A percentile compares a stretch with the other conserved stretches of the same genome.
These are phyloP conservation scores for Vinca minor DNA, from an alignment of 257 asterid genomes.

Conservation along the genomic window DNA sequence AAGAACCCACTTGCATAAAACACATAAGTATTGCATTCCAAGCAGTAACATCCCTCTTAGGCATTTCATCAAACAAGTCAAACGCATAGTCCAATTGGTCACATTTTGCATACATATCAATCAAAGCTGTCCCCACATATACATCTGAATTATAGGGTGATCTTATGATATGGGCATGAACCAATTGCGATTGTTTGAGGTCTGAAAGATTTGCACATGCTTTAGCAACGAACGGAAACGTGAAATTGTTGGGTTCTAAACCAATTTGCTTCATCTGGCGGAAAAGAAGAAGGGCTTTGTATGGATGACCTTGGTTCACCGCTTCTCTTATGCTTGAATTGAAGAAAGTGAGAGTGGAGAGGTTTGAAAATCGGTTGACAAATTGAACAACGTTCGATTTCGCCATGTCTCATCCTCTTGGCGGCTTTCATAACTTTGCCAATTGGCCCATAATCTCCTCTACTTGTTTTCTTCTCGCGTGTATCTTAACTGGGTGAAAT, in stretches of 20 bases:
- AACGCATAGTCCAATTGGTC: slow-evolving; percentile 28
- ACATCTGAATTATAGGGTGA: slow-evolving; percentile 33
- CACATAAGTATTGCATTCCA: slow-evolving; percentile 58
- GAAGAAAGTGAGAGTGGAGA: not conserved
- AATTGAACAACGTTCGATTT: slow-evolving; percentile 9
- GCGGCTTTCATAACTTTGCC: not conserved
- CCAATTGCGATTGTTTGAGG: slow-evolving; percentile 24
- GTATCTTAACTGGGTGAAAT: too few relatives aligned
- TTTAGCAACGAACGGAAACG: slow-evolving; percentile 55
- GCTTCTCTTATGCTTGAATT: slow-evolving; percentile 14
- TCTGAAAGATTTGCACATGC: slow-evolving; percentile 49
- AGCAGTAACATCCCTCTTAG: slow-evolving; percentile 48
- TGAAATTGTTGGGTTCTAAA: slow-evolving; percentile 41
- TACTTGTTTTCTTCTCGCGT: too few relatives aligned
- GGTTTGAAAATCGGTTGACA: slow-evolving; percentile 8
- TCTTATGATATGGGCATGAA: slow-evolving; percentile 40
- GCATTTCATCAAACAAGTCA: slow-evolving; percentile 56
- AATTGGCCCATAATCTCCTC: too few relatives aligned
- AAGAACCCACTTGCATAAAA: slow-evolving; percentile 32
- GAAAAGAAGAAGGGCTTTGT: slow-evolving; percentile 16
- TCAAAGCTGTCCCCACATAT: slow-evolving; percentile 54
- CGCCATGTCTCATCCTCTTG: not conserved
- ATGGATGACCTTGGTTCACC: slow-evolving; percentile 5
- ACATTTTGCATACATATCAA: slow-evolving; percentile 56
- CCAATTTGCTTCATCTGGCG: slow-evolving; percentile 35